Evolutionary conservation across 768 basidiomycete species (phyloP).

Genomic region (Rhodosporidiobolus sp.): DNA sequence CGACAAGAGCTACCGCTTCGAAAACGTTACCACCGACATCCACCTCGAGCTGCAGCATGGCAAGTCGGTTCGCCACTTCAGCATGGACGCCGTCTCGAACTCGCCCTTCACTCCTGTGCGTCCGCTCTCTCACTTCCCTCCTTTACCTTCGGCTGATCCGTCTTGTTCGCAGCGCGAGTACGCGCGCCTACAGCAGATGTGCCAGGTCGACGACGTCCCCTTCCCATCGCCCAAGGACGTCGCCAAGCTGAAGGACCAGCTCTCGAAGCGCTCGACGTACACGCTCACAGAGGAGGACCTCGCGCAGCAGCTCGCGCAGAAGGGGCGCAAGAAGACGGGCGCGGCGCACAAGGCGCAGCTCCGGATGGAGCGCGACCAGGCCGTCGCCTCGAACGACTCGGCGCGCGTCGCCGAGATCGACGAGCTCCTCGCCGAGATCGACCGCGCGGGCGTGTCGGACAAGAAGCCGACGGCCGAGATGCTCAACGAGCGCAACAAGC

Average conservation of each 20-base stretch:
- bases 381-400: constrained; percentile 68
- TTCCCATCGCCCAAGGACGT: constrained; percentile 56
- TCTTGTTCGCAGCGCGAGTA: constrained; percentile 63
- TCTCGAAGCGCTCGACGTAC: constrained; percentile 56
- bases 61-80: constrained; percentile 59
- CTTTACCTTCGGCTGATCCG: not conserved
- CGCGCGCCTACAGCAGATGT: constrained; percentile 57
- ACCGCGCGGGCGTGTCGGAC: constrained; percentile 40
- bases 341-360: constrained; percentile 57
- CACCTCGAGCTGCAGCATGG: constrained; percentile 75
- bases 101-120: constrained; percentile 61
- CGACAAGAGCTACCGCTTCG: constrained; percentile 29
- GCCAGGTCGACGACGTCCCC: constrained; percentile 58
- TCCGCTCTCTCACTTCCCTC: constrained; percentile 17
- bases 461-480: constrained; percentile 57
- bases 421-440: constrained; percentile 61
- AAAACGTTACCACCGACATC: constrained; percentile 53
- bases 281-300: constrained; percentile 85
- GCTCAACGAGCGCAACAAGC: constrained; percentile 87
- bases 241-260: constrained; percentile 10
- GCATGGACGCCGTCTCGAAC: constrained; percentile 87
- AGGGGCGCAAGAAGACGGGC: constrained; percentile 50
- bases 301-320: constrained; percentile 69
- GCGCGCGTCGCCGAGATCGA: constrained; percentile 64
- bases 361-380: constrained; percentile 68